Percentiles rank a stretch among this genome's conserved stretches.
phyloP scores from a whole-genome alignment of 306 rosid genomes.

The Inga leiocalycina region DNA sequence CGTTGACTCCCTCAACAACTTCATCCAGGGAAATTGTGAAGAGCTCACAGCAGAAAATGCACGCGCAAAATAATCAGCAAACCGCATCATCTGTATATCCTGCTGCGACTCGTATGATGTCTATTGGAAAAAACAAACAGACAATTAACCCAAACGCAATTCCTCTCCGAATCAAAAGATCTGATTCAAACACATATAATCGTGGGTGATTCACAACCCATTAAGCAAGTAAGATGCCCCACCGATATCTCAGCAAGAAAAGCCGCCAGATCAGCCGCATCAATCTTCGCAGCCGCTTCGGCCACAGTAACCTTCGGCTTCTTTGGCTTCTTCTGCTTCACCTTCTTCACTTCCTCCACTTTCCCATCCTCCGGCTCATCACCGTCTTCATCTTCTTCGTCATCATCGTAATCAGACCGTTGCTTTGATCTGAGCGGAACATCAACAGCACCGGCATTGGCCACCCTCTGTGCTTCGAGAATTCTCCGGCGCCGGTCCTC shows the following conservation, averaged over 20 bases:
- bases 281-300: too few relatives aligned
- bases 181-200: slow-evolving; percentile 12
- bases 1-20: slow-evolving; percentile 73
- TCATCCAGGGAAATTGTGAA: slow-evolving; percentile 95
- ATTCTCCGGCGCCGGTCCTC: too few relatives aligned
- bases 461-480: background rate
- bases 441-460: slow-evolving; percentile 31
- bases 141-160: slow-evolving; percentile 13
- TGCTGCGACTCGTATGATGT: slow-evolving; percentile 63
- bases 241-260: slow-evolving; percentile 62
- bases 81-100: slow-evolving; percentile 79
- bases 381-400: slow-evolving; percentile 57
- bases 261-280: too few relatives aligned
- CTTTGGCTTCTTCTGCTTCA: slow-evolving; percentile 61
- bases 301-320: slow-evolving; percentile 62
- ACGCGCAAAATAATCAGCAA: slow-evolving; percentile 86
- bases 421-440: slow-evolving; percentile 67
- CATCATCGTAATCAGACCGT: slow-evolving; percentile 36
- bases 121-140: slow-evolving; percentile 39
- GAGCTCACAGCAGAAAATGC: slow-evolving; percentile 78
- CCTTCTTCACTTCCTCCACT: slow-evolving; percentile 69
- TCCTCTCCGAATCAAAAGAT: background rate
- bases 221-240: slow-evolving; percentile 33
- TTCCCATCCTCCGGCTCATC: slow-evolving; percentile 60
- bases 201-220: slow-evolving; percentile 21